Evolutionary conservation across 2,329 filamentous ascomycete species (phyloP).

Genomic region (Chaetomiaceae sp.): DNA sequence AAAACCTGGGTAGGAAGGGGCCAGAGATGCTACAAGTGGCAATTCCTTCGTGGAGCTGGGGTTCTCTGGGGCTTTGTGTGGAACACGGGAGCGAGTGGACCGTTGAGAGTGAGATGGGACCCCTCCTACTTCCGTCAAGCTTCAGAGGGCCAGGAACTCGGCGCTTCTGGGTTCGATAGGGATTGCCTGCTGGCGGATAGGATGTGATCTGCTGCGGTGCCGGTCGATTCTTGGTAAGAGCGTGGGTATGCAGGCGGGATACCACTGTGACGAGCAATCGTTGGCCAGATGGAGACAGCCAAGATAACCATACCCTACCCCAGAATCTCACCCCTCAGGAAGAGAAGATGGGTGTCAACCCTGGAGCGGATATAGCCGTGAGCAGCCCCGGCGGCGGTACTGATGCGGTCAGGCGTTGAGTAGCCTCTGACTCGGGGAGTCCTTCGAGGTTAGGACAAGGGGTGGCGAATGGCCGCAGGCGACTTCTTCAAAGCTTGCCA

Average conservation of each 20-base stretch:
- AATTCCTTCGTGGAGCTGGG: conserved; percentile 17
- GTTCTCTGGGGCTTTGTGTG: background rate
- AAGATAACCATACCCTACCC: conserved; percentile 19
- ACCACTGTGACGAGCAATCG: conserved; percentile 22
- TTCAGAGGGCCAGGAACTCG: conserved; percentile 15
- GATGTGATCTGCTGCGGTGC: conserved; percentile 19
- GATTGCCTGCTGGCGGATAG: conserved; percentile 13
- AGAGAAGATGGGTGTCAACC: conserved; percentile 9
- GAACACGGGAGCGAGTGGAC: conserved; percentile 10
- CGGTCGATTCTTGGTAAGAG: conserved; percentile 20
- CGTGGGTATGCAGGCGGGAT: conserved; percentile 26
- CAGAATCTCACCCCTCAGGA: conserved; percentile 10
- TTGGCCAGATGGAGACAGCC: conserved; percentile 19
- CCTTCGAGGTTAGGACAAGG: conserved; percentile 10
- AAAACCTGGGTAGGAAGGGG: conserved; percentile 9
- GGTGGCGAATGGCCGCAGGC: conserved; percentile 19
- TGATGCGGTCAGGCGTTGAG: conserved; percentile 1
- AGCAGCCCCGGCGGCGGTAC: background rate
- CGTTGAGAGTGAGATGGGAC: conserved; percentile 7
- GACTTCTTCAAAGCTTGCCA: conserved; percentile 11
- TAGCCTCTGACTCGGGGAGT: conserved; percentile 5
- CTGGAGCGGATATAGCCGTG: conserved; percentile 13
- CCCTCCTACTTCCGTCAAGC: conserved; percentile 7
- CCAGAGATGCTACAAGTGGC: conserved; percentile 21
- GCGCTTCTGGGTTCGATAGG: conserved; percentile 20